Evolutionary conservation across 2,329 filamentous ascomycete species (phyloP).

Genomic region (Phialophora verrucosa): DNA sequence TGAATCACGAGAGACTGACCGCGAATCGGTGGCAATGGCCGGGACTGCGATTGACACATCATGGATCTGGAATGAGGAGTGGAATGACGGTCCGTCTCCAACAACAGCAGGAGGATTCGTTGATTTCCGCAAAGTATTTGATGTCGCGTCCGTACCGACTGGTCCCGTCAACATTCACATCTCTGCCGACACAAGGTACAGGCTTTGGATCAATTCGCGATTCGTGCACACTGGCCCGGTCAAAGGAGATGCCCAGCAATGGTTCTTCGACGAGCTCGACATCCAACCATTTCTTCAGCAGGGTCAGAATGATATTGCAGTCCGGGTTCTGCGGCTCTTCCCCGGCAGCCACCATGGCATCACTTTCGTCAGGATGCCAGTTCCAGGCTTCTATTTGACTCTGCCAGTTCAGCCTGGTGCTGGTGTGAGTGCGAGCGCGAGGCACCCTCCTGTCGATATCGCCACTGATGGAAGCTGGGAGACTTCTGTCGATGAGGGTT

Average conservation of each 20-base stretch:
- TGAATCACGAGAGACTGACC: too few species aligned
- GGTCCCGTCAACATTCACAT: neutral
- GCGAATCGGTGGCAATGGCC: too few species aligned
- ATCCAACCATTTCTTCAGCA: constrained; percentile 3
- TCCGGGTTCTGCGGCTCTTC: constrained; percentile 4
- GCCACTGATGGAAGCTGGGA: too few species aligned
- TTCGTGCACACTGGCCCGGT: neutral
- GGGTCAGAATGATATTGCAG: neutral
- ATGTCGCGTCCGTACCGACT: neutral
- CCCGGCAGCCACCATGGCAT: neutral
- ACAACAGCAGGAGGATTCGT: neutral
- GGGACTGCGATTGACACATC: too few species aligned
- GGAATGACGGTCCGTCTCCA: too few species aligned
- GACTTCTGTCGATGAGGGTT: too few species aligned
- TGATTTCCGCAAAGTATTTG: neutral
- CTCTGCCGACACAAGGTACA: constrained; percentile 6
- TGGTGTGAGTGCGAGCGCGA: too few species aligned
- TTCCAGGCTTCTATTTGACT: too few species aligned
- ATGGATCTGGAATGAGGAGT: too few species aligned
- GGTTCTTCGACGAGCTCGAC: constrained; percentile 3
- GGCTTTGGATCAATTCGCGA: neutral
- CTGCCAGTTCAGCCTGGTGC: too few species aligned
- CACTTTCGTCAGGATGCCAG: too few species aligned
- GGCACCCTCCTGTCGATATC: too few species aligned
- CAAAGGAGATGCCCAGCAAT: neutral